Evolutionary conservation across 768 basidiomycete genomes (phyloP), one percentile per base, ranked within the genome.

Genomic region (Boletus speciosus): DNA sequence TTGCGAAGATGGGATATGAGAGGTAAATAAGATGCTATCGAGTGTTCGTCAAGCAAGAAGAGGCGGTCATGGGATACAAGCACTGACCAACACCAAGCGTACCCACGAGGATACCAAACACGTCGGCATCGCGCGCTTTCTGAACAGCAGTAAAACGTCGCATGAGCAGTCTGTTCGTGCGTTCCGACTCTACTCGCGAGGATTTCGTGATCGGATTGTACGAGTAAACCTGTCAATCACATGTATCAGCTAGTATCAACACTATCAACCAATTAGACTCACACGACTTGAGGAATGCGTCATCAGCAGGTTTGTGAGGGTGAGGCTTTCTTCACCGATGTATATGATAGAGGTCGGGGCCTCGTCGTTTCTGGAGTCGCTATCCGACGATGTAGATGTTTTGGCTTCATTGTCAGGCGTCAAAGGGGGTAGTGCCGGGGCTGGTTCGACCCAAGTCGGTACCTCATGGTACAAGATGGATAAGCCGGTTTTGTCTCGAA

Each of bases 81-180:
- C 14, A 68, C 83, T 55, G 47, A 91, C 90, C 82, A 31, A 97
- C 88, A 41, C 95, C 94, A 14, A 98, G 80, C 1, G 95, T 97
- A 11, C 94, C 95, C 2, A 98, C 89, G 4, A 98, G 83, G 42
- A 98, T 93, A 1, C 95, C 97, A 58, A 97, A 91, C 0, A 98
- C 90, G 61, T 98, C 94, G 0, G 94, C 88, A 59, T 94, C 89
- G 41, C 91, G 81, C 3, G 96, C 93, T 61, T 84, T 86, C 66
- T 96, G 94, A 5, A 98, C 81, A 1, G 81, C 75, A 2, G 85
- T 89, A 57, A 98, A 97, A 14, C 97, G 84, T 0, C 91, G 83
- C 88, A 95, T 95, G 14, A 98, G 81, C 5, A 97, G 73, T 48
- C 78, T 83, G 61, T 96, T 96, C 5, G 92, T 88, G 25, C 79